Conservation (phyloP, 345 rosid species). For the Camelina hispida region DNA sequence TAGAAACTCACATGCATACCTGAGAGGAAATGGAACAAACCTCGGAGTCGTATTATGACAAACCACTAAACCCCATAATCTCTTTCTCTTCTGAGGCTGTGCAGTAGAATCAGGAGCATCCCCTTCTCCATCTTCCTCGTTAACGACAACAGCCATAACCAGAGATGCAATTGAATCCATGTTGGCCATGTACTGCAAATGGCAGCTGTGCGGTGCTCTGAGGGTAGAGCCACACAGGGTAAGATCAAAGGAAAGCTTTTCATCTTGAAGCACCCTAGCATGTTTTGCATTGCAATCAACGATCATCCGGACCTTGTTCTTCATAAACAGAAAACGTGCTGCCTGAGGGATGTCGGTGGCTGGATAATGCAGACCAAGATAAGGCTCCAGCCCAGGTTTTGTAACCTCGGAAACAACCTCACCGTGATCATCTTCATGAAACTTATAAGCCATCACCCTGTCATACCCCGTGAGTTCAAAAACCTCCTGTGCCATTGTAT, state of each 20-base stretch:
- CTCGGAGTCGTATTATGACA: constrained; percentile 88
- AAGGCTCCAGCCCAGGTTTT: constrained; percentile 89
- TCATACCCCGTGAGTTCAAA: constrained; percentile 97
- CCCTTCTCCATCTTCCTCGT: constrained; percentile 74
- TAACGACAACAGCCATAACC: constrained; percentile 93
- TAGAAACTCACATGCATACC: constrained; percentile 96
- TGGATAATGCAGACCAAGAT: constrained; percentile 96
- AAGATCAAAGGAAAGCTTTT: constrained; percentile 76
- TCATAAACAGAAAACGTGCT: constrained; percentile 89
- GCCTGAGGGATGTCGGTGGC: constrained; percentile 99
- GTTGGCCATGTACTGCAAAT: constrained; percentile 93
- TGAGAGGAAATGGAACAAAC: constrained; percentile 94
- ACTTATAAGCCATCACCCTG: constrained; percentile 93
- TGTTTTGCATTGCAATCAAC: constrained; percentile 93
- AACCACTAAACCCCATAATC: constrained; percentile 95
- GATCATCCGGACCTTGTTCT: constrained; percentile 94
- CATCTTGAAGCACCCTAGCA: constrained; percentile 88
- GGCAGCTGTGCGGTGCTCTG: constrained; percentile 94
- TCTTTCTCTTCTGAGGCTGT: constrained; percentile 76
- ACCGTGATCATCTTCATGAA: constrained; percentile 98
- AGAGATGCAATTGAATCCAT: constrained; percentile 94
- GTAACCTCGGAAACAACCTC: constrained; percentile 91
- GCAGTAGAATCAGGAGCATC: constrained; percentile 51
- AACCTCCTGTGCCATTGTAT: constrained; percentile 92
- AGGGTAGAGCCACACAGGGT: constrained; percentile 94